These are phyloP conservation scores for Helminthosporium solani DNA, from an alignment of 2,329 filamentous ascomycete species.

Conservation along the genomic window DNA sequence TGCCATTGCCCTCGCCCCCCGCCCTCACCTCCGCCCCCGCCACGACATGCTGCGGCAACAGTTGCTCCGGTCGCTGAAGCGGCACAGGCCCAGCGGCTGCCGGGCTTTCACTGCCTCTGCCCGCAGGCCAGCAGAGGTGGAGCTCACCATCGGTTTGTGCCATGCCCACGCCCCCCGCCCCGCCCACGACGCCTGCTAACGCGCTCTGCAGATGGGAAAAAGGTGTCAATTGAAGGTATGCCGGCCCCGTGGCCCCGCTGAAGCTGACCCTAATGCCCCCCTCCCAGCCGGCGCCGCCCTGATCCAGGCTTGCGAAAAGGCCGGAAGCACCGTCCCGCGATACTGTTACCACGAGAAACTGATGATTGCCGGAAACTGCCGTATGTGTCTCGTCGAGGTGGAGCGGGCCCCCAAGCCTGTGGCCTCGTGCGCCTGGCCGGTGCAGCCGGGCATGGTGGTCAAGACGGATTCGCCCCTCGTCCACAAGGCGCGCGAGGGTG, in stretches of 20 bases:
- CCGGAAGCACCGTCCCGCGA: constrained; percentile 86
- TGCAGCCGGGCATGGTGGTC: constrained; percentile 97
- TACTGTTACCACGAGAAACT: constrained; percentile 99
- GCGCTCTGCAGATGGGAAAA: constrained; percentile 77
- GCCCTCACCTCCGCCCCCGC: constrained; percentile 25
- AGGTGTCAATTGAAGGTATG: constrained; percentile 94
- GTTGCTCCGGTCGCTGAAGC: constrained; percentile 62
- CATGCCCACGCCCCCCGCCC: constrained; percentile 26
- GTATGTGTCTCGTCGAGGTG: constrained; percentile 99
- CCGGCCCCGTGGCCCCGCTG: constrained; percentile 9
- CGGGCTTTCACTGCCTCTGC: constrained; percentile 80
- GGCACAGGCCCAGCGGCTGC: constrained; percentile 59
- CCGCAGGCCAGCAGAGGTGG: constrained; percentile 83
- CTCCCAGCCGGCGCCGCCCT: constrained; percentile 84
- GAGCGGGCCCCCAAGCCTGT: constrained; percentile 95
- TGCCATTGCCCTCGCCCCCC: no score
- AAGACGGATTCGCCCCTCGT: constrained; percentile 96
- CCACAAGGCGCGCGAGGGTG: constrained; percentile 97
- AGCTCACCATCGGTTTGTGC: constrained; percentile 86
- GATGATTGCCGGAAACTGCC: constrained; percentile 98
- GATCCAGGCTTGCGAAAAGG: constrained; percentile 99
- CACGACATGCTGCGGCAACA: constrained; percentile 63
- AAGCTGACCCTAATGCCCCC: constrained; percentile 30
- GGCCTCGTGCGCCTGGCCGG: constrained; percentile 97
- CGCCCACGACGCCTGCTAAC: constrained; percentile 35